Percentiles rank a stretch among this genome's conserved stretches.
Conservation (phyloP, 1,284 basidiomycete species). For the Mycosarcoma maydis region DNA sequence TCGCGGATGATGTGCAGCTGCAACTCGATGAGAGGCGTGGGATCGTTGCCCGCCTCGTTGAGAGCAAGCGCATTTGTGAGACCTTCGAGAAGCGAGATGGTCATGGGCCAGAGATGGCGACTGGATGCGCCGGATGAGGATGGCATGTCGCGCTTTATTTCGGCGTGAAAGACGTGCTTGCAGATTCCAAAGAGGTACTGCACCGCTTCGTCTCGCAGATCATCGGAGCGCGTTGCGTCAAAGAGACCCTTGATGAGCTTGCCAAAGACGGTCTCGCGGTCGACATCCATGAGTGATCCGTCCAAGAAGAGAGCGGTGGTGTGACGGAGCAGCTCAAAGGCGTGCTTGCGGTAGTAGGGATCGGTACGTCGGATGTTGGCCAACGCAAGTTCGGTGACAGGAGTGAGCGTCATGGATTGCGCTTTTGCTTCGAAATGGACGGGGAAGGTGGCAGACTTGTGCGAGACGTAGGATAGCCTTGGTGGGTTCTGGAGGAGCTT, state of each 20-base stretch:
- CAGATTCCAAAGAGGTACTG: slow-evolving; percentile 77
- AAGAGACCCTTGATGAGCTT: slow-evolving; percentile 77
- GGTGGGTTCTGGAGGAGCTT: slow-evolving; percentile 82
- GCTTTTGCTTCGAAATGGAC: slow-evolving; percentile 46
- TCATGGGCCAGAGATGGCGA: slow-evolving; percentile 72
- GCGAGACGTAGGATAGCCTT: slow-evolving; percentile 73
- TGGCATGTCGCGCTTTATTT: slow-evolving; percentile 68
- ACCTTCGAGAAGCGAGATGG: slow-evolving; percentile 60
- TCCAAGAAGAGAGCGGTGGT: slow-evolving; percentile 78
- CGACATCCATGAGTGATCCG: slow-evolving; percentile 71
- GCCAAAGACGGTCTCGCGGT: slow-evolving; percentile 79
- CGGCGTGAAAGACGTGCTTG: slow-evolving; percentile 73
- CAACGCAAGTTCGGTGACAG: slow-evolving; percentile 78
- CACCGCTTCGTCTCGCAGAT: slow-evolving; percentile 77
- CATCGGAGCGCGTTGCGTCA: slow-evolving; percentile 78
- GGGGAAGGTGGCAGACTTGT: slow-evolving; percentile 40
- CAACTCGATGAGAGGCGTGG: slow-evolving; percentile 51
- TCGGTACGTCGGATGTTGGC: slow-evolving; percentile 75
- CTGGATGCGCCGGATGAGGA: slow-evolving; percentile 69
- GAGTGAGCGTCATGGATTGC: slow-evolving; percentile 77
- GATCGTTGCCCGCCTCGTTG: slow-evolving; percentile 63
- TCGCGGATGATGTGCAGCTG: slow-evolving; percentile 56
- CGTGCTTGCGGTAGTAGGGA: slow-evolving; percentile 76
- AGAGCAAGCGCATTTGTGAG: slow-evolving; percentile 56
- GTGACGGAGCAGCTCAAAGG: slow-evolving; percentile 81